These are phyloP conservation scores for Gymnopilus junonius DNA, from an alignment of 768 basidiomycete genomes.

Conservation along the genomic window DNA sequence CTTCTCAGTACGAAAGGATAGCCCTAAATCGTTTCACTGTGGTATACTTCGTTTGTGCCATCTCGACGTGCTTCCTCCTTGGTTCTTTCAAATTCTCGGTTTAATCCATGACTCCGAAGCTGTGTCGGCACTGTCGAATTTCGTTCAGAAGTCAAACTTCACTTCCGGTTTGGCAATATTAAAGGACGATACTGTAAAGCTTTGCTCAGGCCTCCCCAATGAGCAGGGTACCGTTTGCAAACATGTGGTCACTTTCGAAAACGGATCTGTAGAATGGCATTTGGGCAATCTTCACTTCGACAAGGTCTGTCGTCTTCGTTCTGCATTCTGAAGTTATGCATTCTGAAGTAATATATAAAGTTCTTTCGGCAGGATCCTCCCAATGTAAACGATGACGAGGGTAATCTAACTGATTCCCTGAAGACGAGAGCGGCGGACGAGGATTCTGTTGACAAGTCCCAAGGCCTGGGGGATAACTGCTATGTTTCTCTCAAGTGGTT, in stretches of 20 bases:
- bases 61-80: constrained; percentile 45
- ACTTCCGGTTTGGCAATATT: constrained; percentile 9
- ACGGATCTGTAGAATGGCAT: neutral
- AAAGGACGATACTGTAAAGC: constrained; percentile 20
- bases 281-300: neutral
- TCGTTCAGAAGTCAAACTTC: constrained; percentile 35
- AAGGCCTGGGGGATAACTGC: constrained; percentile 30
- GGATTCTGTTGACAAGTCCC: neutral
- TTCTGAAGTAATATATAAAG: neutral
- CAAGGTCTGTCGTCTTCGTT: neutral
- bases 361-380: neutral
- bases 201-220: constrained; percentile 45
- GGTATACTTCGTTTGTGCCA: constrained; percentile 50
- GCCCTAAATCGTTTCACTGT: constrained; percentile 52
- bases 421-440: neutral
- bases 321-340: neutral
- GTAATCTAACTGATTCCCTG: neutral
- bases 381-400: neutral
- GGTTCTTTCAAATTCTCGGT: constrained; percentile 43
- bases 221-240: constrained; percentile 30
- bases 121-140: constrained; percentile 16
- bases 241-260: constrained; percentile 13
- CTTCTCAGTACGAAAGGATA: constrained; percentile 46
- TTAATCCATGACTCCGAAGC: constrained; percentile 41
- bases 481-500: constrained; percentile 49